Evolutionary conservation across 1,284 basidiomycete species (phyloP).

Genomic region (Golubevia pallescens): DNA sequence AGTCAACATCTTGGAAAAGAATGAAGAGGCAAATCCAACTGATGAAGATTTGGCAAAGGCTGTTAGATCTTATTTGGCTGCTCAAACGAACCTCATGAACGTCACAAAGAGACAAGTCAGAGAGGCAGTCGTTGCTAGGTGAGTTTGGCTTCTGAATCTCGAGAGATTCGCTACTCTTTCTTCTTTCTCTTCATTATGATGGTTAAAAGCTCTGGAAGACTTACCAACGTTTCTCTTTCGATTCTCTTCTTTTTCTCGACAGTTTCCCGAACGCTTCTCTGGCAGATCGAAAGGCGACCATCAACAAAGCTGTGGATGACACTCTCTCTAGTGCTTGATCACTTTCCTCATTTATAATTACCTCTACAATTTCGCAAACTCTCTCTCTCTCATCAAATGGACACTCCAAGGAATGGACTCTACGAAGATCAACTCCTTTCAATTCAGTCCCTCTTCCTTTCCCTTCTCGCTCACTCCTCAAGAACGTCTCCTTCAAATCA

Average conservation of each 20-base stretch:
- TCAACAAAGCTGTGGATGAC: conserved; percentile 58
- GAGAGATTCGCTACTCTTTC: background rate
- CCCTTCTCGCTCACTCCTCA: too few relatives aligned
- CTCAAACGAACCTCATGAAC: conserved; percentile 55
- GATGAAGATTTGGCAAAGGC: conserved; percentile 49
- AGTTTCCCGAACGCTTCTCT: conserved; percentile 56
- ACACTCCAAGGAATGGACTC: background rate
- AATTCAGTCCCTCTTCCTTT: background rate
- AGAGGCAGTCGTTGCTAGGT: conserved; percentile 36
- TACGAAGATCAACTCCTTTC: background rate
- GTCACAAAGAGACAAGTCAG: conserved; percentile 60
- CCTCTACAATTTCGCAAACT: too few relatives aligned
- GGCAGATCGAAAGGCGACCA: conserved; percentile 32
- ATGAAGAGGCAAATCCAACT: conserved; percentile 16
- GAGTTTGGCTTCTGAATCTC: background rate
- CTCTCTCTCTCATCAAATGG: background rate
- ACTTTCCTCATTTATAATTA: too few relatives aligned
- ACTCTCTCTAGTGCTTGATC: conserved; percentile 20
- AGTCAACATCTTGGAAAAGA: conserved; percentile 8
- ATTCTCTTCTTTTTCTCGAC: too few relatives aligned
- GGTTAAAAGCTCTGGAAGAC: too few relatives aligned
- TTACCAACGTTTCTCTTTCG: too few relatives aligned
- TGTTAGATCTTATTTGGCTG: conserved; percentile 46
- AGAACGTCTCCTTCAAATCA: too few relatives aligned
- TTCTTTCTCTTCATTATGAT: too few relatives aligned